A percentile compares a stretch with the other conserved stretches of the same genome.
These are phyloP conservation scores for Jaapia argillacea DNA, from an alignment of 768 basidiomycete genomes.

Conservation along the genomic window DNA sequence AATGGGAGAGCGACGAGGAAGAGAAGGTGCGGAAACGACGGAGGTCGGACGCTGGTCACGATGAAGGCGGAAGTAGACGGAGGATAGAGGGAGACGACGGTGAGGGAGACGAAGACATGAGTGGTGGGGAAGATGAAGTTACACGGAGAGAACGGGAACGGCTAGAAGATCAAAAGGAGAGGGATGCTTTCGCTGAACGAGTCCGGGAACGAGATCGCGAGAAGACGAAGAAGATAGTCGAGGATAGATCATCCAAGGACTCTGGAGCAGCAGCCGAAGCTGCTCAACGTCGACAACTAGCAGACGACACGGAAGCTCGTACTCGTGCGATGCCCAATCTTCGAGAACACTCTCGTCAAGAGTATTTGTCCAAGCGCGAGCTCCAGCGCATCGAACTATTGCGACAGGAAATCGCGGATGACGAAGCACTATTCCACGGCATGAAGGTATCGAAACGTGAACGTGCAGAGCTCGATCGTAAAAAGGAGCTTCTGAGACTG, in stretches of 20 bases:
- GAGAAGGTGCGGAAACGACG: constrained; percentile 61
- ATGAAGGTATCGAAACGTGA: constrained; percentile 88
- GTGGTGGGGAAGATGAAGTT: constrained; percentile 81
- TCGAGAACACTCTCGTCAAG: constrained; percentile 83
- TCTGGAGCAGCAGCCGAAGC: constrained; percentile 75
- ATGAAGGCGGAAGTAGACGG: constrained; percentile 9
- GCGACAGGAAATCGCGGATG: constrained; percentile 88
- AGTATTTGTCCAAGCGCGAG: constrained; percentile 95
- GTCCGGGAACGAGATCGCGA: constrained; percentile 76
- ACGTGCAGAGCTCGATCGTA: constrained; percentile 68
- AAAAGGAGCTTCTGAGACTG: constrained; percentile 84
- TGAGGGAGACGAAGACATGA: constrained; percentile 30
- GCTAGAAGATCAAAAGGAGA: constrained; percentile 68
- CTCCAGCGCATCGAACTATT: constrained; percentile 91
- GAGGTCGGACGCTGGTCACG: constrained; percentile 35
- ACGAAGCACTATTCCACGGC: constrained; percentile 81
- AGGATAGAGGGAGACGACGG: constrained; percentile 25
- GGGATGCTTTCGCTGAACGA: constrained; percentile 91
- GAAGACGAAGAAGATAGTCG: constrained; percentile 82
- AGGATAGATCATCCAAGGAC: constrained; percentile 79
- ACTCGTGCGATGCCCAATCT: constrained; percentile 56
- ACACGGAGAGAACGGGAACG: constrained; percentile 63
- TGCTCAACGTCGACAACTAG: constrained; percentile 67
- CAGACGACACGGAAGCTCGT: constrained; percentile 44
- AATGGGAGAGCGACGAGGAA: constrained; percentile 91